These are phyloP conservation scores for Craspedostauros australis DNA, from an alignment of 108 stramenopile species.

Conservation along the genomic window DNA sequence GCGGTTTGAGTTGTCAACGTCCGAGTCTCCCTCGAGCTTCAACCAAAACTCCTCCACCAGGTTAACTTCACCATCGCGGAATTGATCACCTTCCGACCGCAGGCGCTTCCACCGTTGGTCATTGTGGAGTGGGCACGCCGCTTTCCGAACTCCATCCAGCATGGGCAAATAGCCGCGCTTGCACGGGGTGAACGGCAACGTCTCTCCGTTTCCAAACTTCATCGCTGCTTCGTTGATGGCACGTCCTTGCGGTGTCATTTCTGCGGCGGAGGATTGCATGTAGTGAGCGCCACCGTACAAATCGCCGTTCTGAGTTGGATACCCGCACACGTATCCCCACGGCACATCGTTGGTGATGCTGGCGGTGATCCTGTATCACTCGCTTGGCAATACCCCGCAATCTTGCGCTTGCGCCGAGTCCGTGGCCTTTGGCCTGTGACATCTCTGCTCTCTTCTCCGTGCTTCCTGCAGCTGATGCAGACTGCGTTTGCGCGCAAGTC, in stretches of 20 bases:
- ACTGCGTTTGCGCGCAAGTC: too few relatives aligned
- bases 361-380: constrained; percentile 78
- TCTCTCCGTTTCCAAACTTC: constrained; percentile 66
- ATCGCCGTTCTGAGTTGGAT: constrained; percentile 56
- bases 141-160: constrained; percentile 38
- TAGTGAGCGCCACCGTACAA: constrained; percentile 86
- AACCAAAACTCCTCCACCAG: too few relatives aligned
- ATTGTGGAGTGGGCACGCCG: constrained; percentile 79
- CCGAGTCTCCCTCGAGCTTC: too few relatives aligned
- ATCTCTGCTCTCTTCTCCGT: neutral
- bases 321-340: constrained; percentile 81
- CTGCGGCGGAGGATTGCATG: constrained; percentile 47
- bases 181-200: constrained; percentile 77
- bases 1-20: too few relatives aligned
- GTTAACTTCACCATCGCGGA: constrained; percentile 63
- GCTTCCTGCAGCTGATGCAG: too few relatives aligned
- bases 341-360: constrained; percentile 60
- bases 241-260: constrained; percentile 63
- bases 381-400: constrained; percentile 77
- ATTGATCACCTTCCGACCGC: constrained; percentile 34
- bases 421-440: constrained; percentile 58
- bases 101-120: constrained; percentile 47
- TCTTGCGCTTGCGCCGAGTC: constrained; percentile 43
- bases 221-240: constrained; percentile 59
- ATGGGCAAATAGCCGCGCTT: constrained; percentile 74